Evolutionary conservation across 495 filamentous ascomycete species (phyloP).

Genomic region (Tetracladium setigerum): DNA sequence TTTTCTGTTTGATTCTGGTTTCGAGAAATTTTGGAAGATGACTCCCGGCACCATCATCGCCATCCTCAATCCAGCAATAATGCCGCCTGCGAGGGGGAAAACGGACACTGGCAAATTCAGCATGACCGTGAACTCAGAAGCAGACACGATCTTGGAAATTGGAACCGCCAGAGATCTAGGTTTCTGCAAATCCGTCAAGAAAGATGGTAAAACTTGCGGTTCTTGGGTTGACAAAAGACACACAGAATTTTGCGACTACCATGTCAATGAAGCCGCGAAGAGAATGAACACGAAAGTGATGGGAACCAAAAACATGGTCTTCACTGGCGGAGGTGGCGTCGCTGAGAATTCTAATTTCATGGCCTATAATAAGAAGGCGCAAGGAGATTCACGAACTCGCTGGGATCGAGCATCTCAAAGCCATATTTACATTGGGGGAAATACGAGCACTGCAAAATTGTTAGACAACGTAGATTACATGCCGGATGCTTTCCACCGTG

Average conservation of each 20-base stretch:
- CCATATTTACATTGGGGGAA: constrained; percentile 48
- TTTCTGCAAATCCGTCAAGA: constrained; percentile 77
- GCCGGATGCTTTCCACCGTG: constrained; percentile 42
- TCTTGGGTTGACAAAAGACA: constrained; percentile 81
- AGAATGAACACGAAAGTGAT: constrained; percentile 64
- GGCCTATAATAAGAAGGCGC: constrained; percentile 21
- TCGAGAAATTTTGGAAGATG: constrained; percentile 85
- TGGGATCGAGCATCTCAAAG: constrained; percentile 55
- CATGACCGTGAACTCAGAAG: constrained; percentile 70
- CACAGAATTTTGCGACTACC: constrained; percentile 89
- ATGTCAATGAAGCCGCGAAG: constrained; percentile 71
- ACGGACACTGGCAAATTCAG: constrained; percentile 76
- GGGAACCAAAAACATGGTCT: constrained; percentile 68
- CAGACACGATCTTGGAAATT: constrained; percentile 85
- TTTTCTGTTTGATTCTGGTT: constrained; percentile 86
- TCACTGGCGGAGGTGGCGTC: constrained; percentile 24
- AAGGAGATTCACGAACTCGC: constrained; percentile 31
- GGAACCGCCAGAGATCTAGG: constrained; percentile 79
- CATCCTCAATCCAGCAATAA: constrained; percentile 85
- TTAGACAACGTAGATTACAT: constrained; percentile 63
- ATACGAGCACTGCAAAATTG: constrained; percentile 48
- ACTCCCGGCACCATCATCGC: constrained; percentile 80
- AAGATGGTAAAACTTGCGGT: constrained; percentile 73
- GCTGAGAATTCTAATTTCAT: constrained; percentile 9
- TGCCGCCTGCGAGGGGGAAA: constrained; percentile 70